Conservation (phyloP, 768 basidiomycete species). For the Porphyrellus cyaneotinctus region DNA sequence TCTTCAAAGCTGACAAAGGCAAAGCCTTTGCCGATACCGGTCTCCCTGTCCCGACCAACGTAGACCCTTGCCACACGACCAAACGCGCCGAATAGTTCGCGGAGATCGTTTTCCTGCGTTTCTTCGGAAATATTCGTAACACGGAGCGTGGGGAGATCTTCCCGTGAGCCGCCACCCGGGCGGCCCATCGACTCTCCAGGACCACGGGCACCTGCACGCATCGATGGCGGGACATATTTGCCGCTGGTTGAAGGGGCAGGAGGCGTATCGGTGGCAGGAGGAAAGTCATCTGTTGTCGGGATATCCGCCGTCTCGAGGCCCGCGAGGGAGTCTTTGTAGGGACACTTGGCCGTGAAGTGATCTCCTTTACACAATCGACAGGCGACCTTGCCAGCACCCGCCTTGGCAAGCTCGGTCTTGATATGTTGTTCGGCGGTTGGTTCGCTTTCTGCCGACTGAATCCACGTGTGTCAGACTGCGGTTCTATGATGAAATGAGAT, state of each 20-base stretch:
- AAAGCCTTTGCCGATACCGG: constrained; percentile 92
- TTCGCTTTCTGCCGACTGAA: constrained; percentile 62
- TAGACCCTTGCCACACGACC: constrained; percentile 87
- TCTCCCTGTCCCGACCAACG: constrained; percentile 92
- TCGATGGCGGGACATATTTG: constrained; percentile 93
- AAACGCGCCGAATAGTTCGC: constrained; percentile 85
- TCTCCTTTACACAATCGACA: constrained; percentile 96
- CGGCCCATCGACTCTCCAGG: constrained; percentile 71
- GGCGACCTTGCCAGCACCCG: constrained; percentile 81
- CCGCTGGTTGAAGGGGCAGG: constrained; percentile 46
- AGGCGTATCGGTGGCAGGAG: constrained; percentile 33
- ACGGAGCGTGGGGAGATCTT: constrained; percentile 93
- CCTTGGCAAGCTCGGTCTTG: constrained; percentile 63
- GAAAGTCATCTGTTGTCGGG: constrained; percentile 35
- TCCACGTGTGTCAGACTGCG: neutral
- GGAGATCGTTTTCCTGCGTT: constrained; percentile 89
- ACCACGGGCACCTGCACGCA: constrained; percentile 67
- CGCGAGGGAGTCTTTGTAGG: constrained; percentile 91
- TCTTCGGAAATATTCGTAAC: constrained; percentile 97
- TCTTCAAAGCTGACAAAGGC: constrained; percentile 97
- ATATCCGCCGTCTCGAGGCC: constrained; percentile 58
- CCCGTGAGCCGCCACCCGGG: constrained; percentile 52
- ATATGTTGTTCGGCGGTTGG: constrained; percentile 58
- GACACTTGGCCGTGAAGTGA: constrained; percentile 98
- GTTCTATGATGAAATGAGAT: neutral